These are phyloP conservation scores for Parachaetomium inaequale DNA, from an alignment of 495 filamentous ascomycete species.

Conservation along the genomic window DNA sequence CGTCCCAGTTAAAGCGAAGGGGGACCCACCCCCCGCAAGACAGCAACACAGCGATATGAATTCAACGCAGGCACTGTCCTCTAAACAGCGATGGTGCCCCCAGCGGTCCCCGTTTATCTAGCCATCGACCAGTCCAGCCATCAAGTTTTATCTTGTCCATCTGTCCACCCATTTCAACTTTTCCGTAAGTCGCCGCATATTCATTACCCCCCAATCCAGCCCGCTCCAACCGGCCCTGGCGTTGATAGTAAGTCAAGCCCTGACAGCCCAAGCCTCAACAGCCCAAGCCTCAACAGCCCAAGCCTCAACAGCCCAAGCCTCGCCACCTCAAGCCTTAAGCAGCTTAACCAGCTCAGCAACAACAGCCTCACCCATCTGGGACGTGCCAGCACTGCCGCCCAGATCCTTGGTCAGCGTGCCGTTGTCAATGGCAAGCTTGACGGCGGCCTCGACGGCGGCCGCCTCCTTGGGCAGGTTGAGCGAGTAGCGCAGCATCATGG, in stretches of 20 bases:
- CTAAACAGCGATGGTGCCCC: not conserved
- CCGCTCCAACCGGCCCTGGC: too few relatives aligned
- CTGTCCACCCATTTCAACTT: not conserved
- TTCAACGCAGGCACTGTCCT: slow-evolving; percentile 6
- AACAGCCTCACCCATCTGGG: slow-evolving; percentile 80
- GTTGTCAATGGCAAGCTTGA: slow-evolving; percentile 70
- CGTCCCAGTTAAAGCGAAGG: not conserved
- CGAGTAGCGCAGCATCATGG: slow-evolving; percentile 91
- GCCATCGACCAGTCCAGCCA: not conserved
- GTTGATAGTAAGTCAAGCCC: too few relatives aligned
- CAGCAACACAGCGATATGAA: not conserved
- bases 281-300: too few relatives aligned
- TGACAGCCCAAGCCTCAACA: too few relatives aligned
- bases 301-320: not conserved
- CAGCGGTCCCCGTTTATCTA: slow-evolving; percentile 1
- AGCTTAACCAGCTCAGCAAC: slow-evolving; percentile 62
- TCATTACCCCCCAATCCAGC: not conserved
- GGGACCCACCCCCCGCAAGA: not conserved
- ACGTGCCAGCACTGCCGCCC: slow-evolving; percentile 52
- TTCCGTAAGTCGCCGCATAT: not conserved
- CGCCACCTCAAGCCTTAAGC: slow-evolving; percentile 34
- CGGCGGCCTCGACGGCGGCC: slow-evolving; percentile 71
- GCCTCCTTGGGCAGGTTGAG: slow-evolving; percentile 72
- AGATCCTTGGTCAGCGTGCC: slow-evolving; percentile 68
- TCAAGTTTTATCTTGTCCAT: not conserved